Percentiles rank a stretch among this genome's conserved stretches.
These are phyloP conservation scores for Phaffia rhodozyma DNA, from an alignment of 1,284 basidiomycete genomes.

Conservation along the genomic window DNA sequence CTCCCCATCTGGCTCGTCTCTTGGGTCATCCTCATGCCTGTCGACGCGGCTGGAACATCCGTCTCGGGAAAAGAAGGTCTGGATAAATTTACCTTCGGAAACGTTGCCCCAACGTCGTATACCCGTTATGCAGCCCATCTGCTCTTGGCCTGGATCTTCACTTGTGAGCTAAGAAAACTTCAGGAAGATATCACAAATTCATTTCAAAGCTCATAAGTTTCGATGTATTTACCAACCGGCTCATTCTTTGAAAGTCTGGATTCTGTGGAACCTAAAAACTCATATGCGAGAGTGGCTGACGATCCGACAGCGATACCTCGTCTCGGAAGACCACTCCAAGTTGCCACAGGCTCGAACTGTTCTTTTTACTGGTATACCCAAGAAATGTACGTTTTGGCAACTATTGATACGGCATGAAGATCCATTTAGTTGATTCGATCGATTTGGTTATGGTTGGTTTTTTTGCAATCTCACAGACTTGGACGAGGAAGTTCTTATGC, in stretches of 20 bases:
- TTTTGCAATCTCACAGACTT: constrained; percentile 33
- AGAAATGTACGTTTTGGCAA: constrained; percentile 32
- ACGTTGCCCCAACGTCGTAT: constrained; percentile 31
- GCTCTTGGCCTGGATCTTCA: constrained; percentile 37
- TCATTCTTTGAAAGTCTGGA: constrained; percentile 42
- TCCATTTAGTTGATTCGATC: not conserved
- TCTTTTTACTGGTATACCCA: constrained; percentile 59
- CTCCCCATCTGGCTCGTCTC: constrained; percentile 50
- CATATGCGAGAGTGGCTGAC: constrained; percentile 55
- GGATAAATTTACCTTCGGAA: constrained; percentile 44
- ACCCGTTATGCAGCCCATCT: constrained; percentile 38
- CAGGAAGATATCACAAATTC: not conserved
- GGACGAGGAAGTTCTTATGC: constrained; percentile 48
- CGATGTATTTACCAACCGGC: not conserved
- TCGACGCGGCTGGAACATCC: constrained; percentile 43
- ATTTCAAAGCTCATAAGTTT: not conserved
- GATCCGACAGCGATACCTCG: constrained; percentile 57
- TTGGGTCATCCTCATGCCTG: constrained; percentile 49
- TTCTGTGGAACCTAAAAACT: constrained; percentile 53
- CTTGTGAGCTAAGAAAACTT: constrained; percentile 29
- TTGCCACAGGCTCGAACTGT: constrained; percentile 64
- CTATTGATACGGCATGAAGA: not conserved
- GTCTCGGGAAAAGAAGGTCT: constrained; percentile 37
- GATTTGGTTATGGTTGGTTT: too few relatives aligned
- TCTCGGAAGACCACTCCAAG: constrained; percentile 48